Evolutionary conservation across 2,329 filamentous ascomycete species (phyloP), one percentile per base, ranked within the genome.

Genomic region (Cytospora chrysosperma): DNA sequence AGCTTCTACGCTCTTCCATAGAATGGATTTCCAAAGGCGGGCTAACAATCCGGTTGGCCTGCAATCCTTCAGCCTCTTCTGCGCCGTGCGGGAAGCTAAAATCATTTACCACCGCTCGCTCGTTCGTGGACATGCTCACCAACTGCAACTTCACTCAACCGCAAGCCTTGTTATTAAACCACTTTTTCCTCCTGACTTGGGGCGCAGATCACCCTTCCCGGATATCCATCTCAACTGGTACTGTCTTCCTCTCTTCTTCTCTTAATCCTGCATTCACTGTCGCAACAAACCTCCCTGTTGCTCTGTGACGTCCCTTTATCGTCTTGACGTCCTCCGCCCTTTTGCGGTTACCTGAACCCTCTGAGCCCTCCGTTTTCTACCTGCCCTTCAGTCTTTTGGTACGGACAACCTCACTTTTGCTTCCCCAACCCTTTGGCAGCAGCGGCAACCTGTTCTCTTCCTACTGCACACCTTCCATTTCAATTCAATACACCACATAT

Each of bases 1-100:
- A 58, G 40, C 52, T 65, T 65, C 64, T 47, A 64, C 50, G 53
- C 54, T 51, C 58, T 65, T 65, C 64, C 61, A 65, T 64, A 26
- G 40, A 37, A 61, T 61, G 59, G 59, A 61, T 55, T 61, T 55
- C 54, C 15, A 51, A 61, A 49, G 59, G 21, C 59, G 59, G 59
- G 59, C 59, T 61, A 43, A 61, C 59, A 61, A 55, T 61, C 51
- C 59, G 37, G 59, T 55, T 61, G 51, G 59, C 30, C 28, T 34
- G 49, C 47, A 30, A n/a, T 17, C 57, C 53, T 61, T 62, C 59
- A 65, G 64, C 64, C 64, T 65, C 64, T 56, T 64, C 56, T 60
- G 56, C n/a, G n/a, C 55, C 53, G 34, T 50, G 37, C 24, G 43
- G 51, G 28, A 59, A 59, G 56, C 37, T 59, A 54, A 60, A 60